Evolutionary conservation across 1,139 yeast genomes (phyloP), one percentile per base, ranked within the genome.

Genomic region (Geotrichum fermentans): DNA sequence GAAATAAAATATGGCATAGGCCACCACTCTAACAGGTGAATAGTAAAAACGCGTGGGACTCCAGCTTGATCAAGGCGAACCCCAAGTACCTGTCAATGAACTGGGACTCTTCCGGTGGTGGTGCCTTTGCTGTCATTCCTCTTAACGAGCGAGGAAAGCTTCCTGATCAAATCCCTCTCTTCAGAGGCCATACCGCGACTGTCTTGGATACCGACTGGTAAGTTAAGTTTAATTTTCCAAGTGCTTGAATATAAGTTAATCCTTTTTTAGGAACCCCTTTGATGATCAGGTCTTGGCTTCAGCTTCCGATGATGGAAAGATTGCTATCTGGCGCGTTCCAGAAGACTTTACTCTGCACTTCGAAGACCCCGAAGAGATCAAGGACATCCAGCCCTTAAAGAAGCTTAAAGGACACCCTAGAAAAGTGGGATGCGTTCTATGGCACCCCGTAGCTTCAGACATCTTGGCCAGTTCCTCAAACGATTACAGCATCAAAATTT

Each of bases 51-150:
- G 98, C 97, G 1, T 92, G 96, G 88, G 98, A 92, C 66, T 87
- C 96, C 44, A 90, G 90, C 65, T 75, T 92, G 57, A 77, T 90
- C 58, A 82, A 86, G 58, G 77, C 80, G 55, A 92, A 92, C 65
- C 94, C 96, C 30, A 83, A 84, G 66, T 92, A 79, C 62, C 70
- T 92, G 36, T 77, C 96, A 0, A 85, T 88, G 54, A 89, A 88
- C 66, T 89, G 96, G 96, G 89, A 87, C 54, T 76, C 97, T 18
- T 83, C 95, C 6, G 97, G 97, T 40, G 97, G 97, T 55, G 98
- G 98, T 48, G 94, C 97, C 0, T 90, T 92, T 73, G 96, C 96
- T 0, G 84, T 92, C 14, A 81, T 92, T 50, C 98, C 98, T 1
- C 72, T 87, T 28, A 63, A 67, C 8, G 97, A 90, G 66, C 83